Conservation (phyloP, 2,329 filamentous ascomycete genomes). For the Fusarium nisikadoi region DNA sequence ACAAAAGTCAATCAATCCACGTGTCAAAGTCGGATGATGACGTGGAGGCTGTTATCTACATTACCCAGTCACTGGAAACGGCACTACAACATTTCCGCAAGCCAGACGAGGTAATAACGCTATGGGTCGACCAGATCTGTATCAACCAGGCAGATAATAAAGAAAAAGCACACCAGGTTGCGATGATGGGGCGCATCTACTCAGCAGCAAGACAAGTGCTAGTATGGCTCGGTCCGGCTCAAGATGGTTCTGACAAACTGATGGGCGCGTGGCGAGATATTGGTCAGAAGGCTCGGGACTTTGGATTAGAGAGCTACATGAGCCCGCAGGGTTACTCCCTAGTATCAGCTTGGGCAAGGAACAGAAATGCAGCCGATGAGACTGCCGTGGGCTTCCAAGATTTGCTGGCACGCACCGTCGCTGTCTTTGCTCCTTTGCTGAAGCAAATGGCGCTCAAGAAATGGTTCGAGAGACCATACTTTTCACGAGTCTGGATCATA, state of each 20-base stretch:
- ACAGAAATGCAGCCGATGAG: background rate
- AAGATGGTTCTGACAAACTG: background rate
- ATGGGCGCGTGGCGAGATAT: background rate
- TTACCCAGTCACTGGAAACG: background rate
- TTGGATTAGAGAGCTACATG: background rate
- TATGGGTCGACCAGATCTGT: background rate
- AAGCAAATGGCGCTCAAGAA: background rate
- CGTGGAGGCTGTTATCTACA: rapidly evolving
- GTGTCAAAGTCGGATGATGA: rapidly evolving
- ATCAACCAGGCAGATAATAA: background rate
- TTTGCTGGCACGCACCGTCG: background rate
- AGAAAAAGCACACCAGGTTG: background rate
- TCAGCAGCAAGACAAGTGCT: background rate
- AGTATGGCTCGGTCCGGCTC: background rate
- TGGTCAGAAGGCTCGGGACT: background rate
- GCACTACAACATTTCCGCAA: background rate
- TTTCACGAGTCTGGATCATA: slow-evolving; percentile 1
- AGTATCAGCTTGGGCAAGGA: background rate
- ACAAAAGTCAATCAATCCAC: background rate
- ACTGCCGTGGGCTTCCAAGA: rapidly evolving
- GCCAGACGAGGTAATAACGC: rapidly evolving
- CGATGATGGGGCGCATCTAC: background rate
- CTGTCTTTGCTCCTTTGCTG: background rate
- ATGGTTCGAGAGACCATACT: background rate
- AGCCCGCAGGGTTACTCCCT: background rate